Percentiles rank a stretch among this genome's conserved stretches.
These are phyloP conservation scores for Warburgia ugandensis DNA, from an alignment of 164 flowering plant genomes.

Conservation along the genomic window DNA sequence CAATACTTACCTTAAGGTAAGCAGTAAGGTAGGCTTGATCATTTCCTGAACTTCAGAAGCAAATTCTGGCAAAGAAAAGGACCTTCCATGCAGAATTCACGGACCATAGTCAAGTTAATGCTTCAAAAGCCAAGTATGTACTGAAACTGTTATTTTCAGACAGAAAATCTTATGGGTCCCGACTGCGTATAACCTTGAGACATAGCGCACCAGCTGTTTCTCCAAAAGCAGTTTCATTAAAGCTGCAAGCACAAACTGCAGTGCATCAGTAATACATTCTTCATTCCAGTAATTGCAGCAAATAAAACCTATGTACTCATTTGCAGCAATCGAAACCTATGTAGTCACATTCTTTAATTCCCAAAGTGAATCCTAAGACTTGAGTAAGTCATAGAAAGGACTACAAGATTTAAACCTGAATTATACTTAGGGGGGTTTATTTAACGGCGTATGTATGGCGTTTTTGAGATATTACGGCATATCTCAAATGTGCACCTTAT, in stretches of 20 bases:
- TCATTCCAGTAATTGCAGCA: no score
- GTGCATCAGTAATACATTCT: no score
- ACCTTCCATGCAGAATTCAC: slow-evolving; percentile 24
- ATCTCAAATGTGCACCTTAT: no score
- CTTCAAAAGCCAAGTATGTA: neutral
- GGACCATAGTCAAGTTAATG: neutral
- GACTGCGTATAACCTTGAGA: slow-evolving; percentile 81
- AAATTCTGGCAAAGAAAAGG: slow-evolving; percentile 87
- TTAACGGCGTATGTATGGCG: no score
- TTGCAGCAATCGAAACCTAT: no score
- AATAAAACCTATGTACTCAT: no score
- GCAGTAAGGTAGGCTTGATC: slow-evolving; percentile 73
- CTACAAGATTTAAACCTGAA: no score
- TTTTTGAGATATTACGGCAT: no score
- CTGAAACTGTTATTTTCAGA: neutral
- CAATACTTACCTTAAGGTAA: slow-evolving; percentile 55
- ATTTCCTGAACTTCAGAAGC: slow-evolving; percentile 88
- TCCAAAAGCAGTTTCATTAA: slow-evolving; percentile 83
- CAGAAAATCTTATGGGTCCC: slow-evolving; percentile 68
- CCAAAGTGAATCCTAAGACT: no score
- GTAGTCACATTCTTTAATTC: no score
- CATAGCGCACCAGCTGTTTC: slow-evolving; percentile 76
- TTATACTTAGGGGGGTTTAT: no score
- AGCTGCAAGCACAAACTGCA: slow-evolving; percentile 28
- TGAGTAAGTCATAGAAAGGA: no score